These are phyloP conservation scores for Chaetomium tenue DNA, from an alignment of 495 filamentous ascomycete genomes.

Conservation along the genomic window DNA sequence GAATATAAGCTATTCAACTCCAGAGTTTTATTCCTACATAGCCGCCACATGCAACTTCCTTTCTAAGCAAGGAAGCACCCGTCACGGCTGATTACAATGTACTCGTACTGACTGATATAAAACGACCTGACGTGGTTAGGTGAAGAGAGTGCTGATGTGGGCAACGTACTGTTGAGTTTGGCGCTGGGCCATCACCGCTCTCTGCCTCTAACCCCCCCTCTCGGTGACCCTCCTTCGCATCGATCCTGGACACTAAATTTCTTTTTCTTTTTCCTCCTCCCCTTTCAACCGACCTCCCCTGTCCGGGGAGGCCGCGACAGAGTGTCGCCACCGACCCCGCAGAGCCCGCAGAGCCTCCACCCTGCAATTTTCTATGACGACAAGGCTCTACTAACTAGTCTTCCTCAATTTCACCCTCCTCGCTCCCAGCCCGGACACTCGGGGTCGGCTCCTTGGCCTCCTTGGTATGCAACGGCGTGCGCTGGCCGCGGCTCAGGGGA, in stretches of 20 bases:
- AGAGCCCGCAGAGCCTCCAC: too few relatives aligned
- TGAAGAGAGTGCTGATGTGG: slow-evolving; percentile 1
- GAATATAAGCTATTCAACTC: not conserved
- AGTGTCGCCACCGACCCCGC: too few relatives aligned
- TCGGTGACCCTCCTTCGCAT: not conserved
- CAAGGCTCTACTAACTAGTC: slow-evolving; percentile 61
- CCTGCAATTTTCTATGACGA: not conserved
- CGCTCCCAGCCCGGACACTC: slow-evolving; percentile 76
- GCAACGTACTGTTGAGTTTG: slow-evolving; percentile 6
- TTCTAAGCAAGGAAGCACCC: not conserved
- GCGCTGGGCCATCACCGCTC: not conserved
- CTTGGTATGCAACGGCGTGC: slow-evolving; percentile 44
- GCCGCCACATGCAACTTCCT: not conserved
- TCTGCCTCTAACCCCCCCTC: not conserved
- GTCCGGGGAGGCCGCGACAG: too few relatives aligned
- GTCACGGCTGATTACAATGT: not conserved
- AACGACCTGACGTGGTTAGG: slow-evolving; percentile 6
- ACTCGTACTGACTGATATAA: slow-evolving; percentile 1
- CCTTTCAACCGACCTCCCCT: not conserved
- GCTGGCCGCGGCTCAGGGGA: slow-evolving; percentile 3
- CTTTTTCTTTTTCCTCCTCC: not conserved
- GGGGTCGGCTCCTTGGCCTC: slow-evolving; percentile 63
- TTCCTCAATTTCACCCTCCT: slow-evolving; percentile 98
- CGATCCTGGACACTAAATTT: not conserved
- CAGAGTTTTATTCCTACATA: not conserved